These are phyloP conservation scores for Coniochaeta ligniaria DNA, from an alignment of 2,329 filamentous ascomycete genomes.

Conservation along the genomic window DNA sequence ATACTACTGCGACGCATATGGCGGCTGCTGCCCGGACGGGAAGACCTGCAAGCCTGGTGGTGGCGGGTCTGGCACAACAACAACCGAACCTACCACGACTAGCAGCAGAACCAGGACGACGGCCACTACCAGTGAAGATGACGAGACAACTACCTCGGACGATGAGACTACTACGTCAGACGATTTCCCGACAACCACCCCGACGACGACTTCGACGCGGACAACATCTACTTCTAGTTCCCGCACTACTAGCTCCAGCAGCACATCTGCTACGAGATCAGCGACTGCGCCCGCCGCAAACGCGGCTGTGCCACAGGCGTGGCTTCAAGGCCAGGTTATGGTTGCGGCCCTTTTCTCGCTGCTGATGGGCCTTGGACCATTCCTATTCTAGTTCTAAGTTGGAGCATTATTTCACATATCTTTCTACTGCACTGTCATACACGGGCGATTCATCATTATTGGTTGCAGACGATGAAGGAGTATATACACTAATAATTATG, in stretches of 20 bases:
- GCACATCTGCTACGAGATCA: background rate
- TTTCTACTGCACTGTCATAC: background rate
- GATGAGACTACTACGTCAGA: background rate
- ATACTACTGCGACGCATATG: constrained; percentile 5
- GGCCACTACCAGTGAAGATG: background rate
- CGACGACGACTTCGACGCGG: background rate
- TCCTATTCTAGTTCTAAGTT: background rate
- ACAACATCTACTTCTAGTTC: background rate
- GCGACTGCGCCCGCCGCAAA: background rate
- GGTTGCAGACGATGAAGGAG: background rate
- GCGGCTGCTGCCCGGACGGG: constrained; percentile 7
- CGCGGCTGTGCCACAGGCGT: background rate
- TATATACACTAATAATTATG: background rate
- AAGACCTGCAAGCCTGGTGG: constrained; percentile 4
- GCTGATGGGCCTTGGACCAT: background rate
- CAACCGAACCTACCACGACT: background rate
- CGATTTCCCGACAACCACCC: background rate
- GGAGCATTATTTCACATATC: no score
- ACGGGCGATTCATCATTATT: background rate
- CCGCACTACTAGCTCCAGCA: background rate
- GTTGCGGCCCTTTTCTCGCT: background rate
- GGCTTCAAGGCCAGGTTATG: background rate
- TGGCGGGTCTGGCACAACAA: background rate
- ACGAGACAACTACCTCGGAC: background rate
- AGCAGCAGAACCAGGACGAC: background rate